phyloP scores from a whole-genome alignment of 306 rosid genomes.

The Inga laurina region DNA sequence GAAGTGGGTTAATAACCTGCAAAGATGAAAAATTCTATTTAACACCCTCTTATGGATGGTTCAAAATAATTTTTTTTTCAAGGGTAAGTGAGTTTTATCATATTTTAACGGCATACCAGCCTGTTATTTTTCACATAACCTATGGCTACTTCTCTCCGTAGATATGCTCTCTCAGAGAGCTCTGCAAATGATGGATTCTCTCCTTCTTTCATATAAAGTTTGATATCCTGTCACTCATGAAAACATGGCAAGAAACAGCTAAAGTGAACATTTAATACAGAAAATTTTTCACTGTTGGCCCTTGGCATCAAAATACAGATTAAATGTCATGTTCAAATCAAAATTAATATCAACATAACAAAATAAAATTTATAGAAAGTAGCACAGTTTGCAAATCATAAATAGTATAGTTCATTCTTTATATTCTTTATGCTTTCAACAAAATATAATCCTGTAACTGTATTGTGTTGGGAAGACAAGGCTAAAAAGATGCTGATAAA shows the following conservation, averaged over 20 bases:
- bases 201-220: slow-evolving; percentile 85
- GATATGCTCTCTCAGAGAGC: slow-evolving; percentile 79
- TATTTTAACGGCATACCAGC: slow-evolving; percentile 47
- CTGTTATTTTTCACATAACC: slow-evolving; percentile 83
- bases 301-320: background rate
- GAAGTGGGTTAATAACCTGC: slow-evolving; percentile 90
- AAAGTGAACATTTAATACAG: background rate
- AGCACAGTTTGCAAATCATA: background rate
- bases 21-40: slow-evolving; percentile 33
- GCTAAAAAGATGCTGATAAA: background rate
- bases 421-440: background rate
- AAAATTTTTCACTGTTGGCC: background rate
- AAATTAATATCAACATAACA: background rate
- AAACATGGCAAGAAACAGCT: slow-evolving; percentile 17
- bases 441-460: background rate
- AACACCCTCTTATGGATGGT: slow-evolving; percentile 11
- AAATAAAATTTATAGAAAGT: background rate
- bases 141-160: slow-evolving; percentile 92
- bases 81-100: background rate
- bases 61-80: slow-evolving; percentile 3
- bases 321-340: background rate
- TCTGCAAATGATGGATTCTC: slow-evolving; percentile 86
- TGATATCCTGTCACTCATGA: slow-evolving; percentile 57
- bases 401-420: background rate
- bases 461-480: background rate